Percentiles rank a stretch among this genome's conserved stretches.
These are phyloP conservation scores for Allium sativum DNA, from an alignment of 106 monocot genomes.

Conservation along the genomic window DNA sequence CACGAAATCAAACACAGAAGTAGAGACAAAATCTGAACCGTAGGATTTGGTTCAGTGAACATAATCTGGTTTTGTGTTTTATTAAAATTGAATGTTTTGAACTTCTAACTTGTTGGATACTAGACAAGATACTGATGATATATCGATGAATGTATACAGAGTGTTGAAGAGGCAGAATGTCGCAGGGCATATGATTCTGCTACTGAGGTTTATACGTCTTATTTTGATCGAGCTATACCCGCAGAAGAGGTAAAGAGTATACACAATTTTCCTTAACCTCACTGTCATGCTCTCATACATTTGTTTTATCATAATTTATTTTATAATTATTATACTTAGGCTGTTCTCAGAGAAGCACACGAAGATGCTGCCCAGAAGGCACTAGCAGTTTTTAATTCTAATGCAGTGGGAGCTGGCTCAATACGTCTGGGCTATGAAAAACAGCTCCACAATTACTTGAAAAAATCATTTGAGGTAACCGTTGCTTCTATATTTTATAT, in stretches of 20 bases:
- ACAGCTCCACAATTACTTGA: conserved; percentile 61
- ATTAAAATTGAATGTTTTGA: not conserved
- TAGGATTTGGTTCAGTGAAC: too few relatives aligned
- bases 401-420: conserved; percentile 75
- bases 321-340: conserved; percentile 22
- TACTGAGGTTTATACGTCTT: conserved; percentile 55
- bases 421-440: conserved; percentile 73
- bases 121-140: not conserved
- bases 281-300: not conserved
- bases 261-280: not conserved
- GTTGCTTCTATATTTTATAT: too few relatives aligned
- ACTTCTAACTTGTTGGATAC: not conserved
- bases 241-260: conserved; percentile 68
- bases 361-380: conserved; percentile 67
- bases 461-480: conserved; percentile 74
- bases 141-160: conserved; percentile 29
- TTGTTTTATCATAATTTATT: conserved; percentile 1
- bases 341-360: conserved; percentile 66
- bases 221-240: conserved; percentile 64
- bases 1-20: too few relatives aligned
- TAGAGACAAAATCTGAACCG: too few relatives aligned
- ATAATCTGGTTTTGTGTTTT: not conserved
- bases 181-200: conserved; percentile 74
- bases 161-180: conserved; percentile 98
- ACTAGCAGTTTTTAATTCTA: conserved; percentile 50